Evolutionary conservation across 2,329 filamentous ascomycete genomes (phyloP), one percentile per base, ranked within the genome.

Genomic region (Claviceps sp.): DNA sequence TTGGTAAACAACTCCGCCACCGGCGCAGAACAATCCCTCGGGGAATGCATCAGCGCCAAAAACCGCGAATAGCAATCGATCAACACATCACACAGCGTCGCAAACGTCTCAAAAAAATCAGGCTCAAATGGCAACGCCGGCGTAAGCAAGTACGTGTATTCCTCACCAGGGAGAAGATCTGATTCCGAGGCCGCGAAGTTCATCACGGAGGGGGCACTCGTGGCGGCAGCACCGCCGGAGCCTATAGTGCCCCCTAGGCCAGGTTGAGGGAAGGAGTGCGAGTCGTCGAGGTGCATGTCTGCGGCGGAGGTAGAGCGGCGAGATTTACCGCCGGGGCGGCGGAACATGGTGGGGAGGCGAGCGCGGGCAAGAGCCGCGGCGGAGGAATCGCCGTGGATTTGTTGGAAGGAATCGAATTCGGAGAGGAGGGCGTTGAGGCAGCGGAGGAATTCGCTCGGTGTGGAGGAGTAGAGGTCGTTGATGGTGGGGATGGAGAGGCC

Each of bases 21-120:
- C 0, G 73, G 68, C 0, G 80, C 76, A 4, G 76, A 79, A 62
- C 87, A 93, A 48, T 86, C 78, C 26, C 84, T 79, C 1, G 90
- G 85, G 2, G 81, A 80, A n/a, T 82, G 77, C 22, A 97, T 73
- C 53, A 98, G 73, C 44, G 74, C 75, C 60, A 94, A 72, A 29
- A 98, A 79, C 51, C 83, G 80, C 38, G 82, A 82, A 69, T 98
- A 98, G 62, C 83, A 88, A 66, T 97, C 93, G 60, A 96, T 94
- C 55, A 98, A 72, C 3, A 95, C 88, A 64, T 98, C 93, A 70
- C 93, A 97, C 6, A 98, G 75, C 13, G 93, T 96, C 14, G 89
- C 85, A 70, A 97, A 97, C 0, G 90, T 96, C 70, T 94, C 89
- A 66, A 91, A 93, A 62, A 95, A 98, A 68, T 98, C 93, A 0